Percentiles rank a stretch among this genome's conserved stretches.
Evolutionary conservation across 2,329 filamentous ascomycete species (phyloP).

Genomic region (Hortaea werneckii): DNA sequence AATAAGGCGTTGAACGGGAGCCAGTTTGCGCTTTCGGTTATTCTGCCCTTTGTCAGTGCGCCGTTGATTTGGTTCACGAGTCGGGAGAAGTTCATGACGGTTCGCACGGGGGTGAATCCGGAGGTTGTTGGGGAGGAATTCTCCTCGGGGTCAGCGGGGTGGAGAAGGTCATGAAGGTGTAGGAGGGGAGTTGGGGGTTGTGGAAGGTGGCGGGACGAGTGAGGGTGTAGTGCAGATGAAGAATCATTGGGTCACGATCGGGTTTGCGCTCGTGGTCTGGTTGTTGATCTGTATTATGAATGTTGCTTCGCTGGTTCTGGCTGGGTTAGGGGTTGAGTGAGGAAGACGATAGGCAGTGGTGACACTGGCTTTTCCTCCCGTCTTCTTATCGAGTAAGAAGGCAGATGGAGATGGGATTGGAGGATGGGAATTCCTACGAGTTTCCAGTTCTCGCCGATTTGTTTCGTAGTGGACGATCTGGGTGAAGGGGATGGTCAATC

Average conservation of each 20-base stretch:
- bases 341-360: too few relatives aligned
- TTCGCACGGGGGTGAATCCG: constrained; percentile 23
- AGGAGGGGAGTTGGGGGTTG: constrained; percentile 1
- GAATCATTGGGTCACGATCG: constrained; percentile 57
- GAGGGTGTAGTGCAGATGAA: constrained; percentile 47
- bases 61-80: constrained; percentile 81
- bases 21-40: constrained; percentile 69
- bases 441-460: too few relatives aligned
- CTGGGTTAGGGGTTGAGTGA: constrained; percentile 40
- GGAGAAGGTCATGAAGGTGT: not conserved
- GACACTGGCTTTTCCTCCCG: too few relatives aligned
- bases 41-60: constrained; percentile 71
- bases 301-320: constrained; percentile 60
- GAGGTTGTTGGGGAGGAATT: not conserved
- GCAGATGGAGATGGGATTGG: too few relatives aligned
- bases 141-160: not conserved
- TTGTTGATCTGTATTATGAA: constrained; percentile 67
- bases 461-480: too few relatives aligned
- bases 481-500: too few relatives aligned
- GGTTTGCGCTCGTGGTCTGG: constrained; percentile 57
- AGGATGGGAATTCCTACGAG: too few relatives aligned
- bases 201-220: not conserved
- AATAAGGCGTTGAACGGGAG: constrained; percentile 62
- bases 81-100: constrained; percentile 69
- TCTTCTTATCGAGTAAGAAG: too few relatives aligned